A percentile compares a stretch with the other conserved stretches of the same genome.
phyloP scores from a whole-genome alignment of 768 basidiomycete genomes.

The Russula sp. region DNA sequence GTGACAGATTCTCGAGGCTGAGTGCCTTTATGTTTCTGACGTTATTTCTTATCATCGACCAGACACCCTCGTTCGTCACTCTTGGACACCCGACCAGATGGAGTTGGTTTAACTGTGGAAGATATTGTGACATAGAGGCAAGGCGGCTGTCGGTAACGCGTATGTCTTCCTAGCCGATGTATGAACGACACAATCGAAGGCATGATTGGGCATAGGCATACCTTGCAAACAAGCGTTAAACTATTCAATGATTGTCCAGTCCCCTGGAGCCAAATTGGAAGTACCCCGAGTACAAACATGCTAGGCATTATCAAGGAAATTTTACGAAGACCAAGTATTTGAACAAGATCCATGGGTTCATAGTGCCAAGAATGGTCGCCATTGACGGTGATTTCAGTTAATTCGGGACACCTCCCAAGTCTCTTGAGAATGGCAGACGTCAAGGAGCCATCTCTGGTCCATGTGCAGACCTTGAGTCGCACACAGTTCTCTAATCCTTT shows the following conservation, averaged over 20 bases:
- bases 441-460: constrained; percentile 76
- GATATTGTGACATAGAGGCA: constrained; percentile 39
- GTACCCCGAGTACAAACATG: constrained; percentile 38
- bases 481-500: constrained; percentile 52
- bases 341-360: constrained; percentile 41
- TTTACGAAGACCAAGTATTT: constrained; percentile 45
- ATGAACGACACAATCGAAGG: neutral
- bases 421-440: constrained; percentile 50
- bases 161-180: constrained; percentile 40
- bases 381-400: constrained; percentile 64
- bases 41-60: constrained; percentile 41
- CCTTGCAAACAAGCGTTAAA: constrained; percentile 67
- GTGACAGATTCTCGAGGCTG: constrained; percentile 55
- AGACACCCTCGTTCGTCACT: constrained; percentile 56
- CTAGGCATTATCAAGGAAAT: constrained; percentile 75
- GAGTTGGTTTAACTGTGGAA: constrained; percentile 48
- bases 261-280: constrained; percentile 44
- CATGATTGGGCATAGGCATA: constrained; percentile 24
- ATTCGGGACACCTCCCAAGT: constrained; percentile 34
- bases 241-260: constrained; percentile 43
- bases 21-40: constrained; percentile 43
- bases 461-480: constrained; percentile 56
- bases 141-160: constrained; percentile 53
- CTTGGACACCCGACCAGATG: constrained; percentile 61
- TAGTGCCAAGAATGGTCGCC: constrained; percentile 51